These are phyloP conservation scores for Stachybotrys chartarum DNA, from an alignment of 2,329 filamentous ascomycete genomes.

Conservation along the genomic window DNA sequence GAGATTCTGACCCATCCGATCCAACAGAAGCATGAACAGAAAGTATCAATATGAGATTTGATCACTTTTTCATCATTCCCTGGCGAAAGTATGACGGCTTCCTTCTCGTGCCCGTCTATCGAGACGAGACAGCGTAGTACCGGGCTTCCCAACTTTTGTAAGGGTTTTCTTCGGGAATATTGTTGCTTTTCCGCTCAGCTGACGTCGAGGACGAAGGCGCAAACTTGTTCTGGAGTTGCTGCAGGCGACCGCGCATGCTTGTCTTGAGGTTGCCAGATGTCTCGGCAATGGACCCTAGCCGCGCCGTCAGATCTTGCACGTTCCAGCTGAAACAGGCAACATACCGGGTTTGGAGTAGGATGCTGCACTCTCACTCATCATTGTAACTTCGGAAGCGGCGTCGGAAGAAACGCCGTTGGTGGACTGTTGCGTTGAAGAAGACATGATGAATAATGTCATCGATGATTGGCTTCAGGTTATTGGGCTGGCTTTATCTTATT, in stretches of 20 bases:
- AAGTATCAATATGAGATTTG: no score
- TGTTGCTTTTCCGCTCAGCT: background rate
- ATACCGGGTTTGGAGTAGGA: background rate
- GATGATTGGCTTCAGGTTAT: no score
- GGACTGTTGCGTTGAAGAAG: background rate
- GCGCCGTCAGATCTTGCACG: background rate
- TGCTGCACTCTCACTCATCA: background rate
- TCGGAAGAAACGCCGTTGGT: background rate
- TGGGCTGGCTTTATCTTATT: no score
- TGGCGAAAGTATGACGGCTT: background rate
- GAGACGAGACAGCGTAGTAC: background rate
- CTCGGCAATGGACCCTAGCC: background rate
- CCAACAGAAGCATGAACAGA: no score
- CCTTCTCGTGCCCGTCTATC: background rate
- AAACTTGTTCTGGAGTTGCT: background rate
- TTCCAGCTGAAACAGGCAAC: background rate
- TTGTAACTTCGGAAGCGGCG: background rate
- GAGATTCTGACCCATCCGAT: no score
- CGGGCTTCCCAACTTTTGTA: background rate
- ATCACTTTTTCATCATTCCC: no score
- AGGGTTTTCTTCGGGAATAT: background rate
- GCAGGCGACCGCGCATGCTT: background rate
- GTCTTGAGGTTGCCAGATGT: background rate
- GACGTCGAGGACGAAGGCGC: background rate
- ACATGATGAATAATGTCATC: background rate